These are phyloP conservation scores for Paraphaeosphaeria sporulosa DNA, from an alignment of 2,329 filamentous ascomycete genomes.

Conservation along the genomic window DNA sequence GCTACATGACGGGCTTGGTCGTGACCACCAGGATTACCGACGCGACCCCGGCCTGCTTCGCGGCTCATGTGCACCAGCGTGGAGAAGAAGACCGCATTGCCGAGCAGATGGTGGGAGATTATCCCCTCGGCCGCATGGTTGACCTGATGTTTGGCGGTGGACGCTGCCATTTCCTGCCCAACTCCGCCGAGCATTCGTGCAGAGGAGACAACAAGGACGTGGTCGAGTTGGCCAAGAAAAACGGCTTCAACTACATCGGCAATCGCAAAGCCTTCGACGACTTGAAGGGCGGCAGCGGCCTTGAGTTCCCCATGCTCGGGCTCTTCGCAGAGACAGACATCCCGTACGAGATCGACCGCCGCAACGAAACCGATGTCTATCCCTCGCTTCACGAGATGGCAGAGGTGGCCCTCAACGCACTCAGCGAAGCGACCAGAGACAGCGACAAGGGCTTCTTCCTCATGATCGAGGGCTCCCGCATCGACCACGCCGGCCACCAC, in stretches of 20 bases:
- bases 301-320: slow-evolving; percentile 82
- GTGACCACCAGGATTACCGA: slow-evolving; percentile 96
- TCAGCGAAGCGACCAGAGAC: slow-evolving; percentile 81
- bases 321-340: slow-evolving; percentile 85
- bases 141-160: slow-evolving; percentile 95
- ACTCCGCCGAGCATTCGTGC: slow-evolving; percentile 81
- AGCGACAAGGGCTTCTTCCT: slow-evolving; percentile 95
- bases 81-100: slow-evolving; percentile 89
- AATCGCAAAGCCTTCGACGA: slow-evolving; percentile 78
- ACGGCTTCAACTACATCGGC: slow-evolving; percentile 82
- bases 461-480: slow-evolving; percentile 96
- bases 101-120: slow-evolving; percentile 87
- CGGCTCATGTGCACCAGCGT: slow-evolving; percentile 81
- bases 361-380: slow-evolving; percentile 78
- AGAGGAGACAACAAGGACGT: slow-evolving; percentile 80
- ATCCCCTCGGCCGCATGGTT: slow-evolving; percentile 84
- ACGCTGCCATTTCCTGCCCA: slow-evolving; percentile 90
- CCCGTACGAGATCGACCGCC: slow-evolving; percentile 91
- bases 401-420: slow-evolving; percentile 76
- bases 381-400: slow-evolving; percentile 94
- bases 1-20: slow-evolving; percentile 91
- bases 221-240: slow-evolving; percentile 73
- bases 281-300: slow-evolving; percentile 70
- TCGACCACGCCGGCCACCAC: slow-evolving; percentile 85
- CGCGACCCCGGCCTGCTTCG: slow-evolving; percentile 95